Evolutionary conservation across 192 early-diverging fungal species (phyloP).

Genomic region (Umbelopsis sp.): DNA sequence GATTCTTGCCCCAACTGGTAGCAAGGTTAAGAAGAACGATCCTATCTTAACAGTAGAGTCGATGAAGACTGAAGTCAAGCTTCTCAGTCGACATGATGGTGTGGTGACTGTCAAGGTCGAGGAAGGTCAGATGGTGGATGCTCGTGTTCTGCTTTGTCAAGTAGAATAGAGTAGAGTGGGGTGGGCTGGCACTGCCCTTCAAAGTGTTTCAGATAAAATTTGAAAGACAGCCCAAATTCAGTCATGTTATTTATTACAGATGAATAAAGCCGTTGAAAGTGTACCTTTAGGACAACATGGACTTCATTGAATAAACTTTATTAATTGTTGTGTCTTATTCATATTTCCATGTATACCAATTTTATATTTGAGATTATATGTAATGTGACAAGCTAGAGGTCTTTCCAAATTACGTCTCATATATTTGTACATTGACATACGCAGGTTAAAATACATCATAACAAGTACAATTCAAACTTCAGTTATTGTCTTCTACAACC

Average conservation of each 20-base stretch:
- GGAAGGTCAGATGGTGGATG: constrained; percentile 62
- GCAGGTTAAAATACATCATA: constrained; percentile 1
- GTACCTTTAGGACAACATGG: no score
- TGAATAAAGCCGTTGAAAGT: no score
- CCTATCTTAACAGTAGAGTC: constrained; percentile 63
- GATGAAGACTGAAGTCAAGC: constrained; percentile 67
- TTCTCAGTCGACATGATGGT: constrained; percentile 58
- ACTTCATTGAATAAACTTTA: no score
- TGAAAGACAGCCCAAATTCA: no score
- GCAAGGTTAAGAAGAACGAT: constrained; percentile 55
- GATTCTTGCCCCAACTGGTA: constrained; percentile 52
- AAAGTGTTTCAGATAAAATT: no score
- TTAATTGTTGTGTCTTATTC: no score
- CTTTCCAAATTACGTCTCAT: neutral
- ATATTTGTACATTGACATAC: neutral
- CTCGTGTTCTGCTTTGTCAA: constrained; percentile 53
- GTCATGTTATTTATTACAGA: no score
- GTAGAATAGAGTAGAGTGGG: constrained; percentile 31
- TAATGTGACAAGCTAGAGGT: no score
- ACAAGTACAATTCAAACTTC: no score
- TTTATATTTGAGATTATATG: neutral
- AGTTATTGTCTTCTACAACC: neutral
- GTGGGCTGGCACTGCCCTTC: neutral
- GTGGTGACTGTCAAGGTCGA: constrained; percentile 52
- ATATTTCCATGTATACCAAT: neutral